phyloP scores from a whole-genome alignment of 805 yeast genomes.

The Phaffomyces antillensis region DNA sequence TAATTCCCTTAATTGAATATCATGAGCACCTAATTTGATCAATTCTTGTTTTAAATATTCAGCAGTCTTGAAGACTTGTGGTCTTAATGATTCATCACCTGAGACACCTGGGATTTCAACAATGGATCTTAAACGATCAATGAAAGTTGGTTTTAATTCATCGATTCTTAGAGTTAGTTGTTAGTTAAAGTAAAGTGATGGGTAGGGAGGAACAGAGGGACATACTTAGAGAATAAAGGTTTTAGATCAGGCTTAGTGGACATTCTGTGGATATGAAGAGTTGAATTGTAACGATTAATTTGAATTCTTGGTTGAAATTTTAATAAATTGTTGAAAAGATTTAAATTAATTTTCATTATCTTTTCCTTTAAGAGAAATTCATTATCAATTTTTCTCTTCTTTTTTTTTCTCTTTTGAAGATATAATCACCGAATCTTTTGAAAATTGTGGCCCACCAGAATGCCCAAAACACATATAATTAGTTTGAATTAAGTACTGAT shows the following conservation, averaged over 20 bases:
- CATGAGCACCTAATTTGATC: constrained; percentile 66
- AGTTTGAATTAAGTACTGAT: too few species aligned
- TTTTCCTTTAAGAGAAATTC: background rate
- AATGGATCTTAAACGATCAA: constrained; percentile 69
- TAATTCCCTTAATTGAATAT: constrained; percentile 72
- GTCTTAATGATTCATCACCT: constrained; percentile 81
- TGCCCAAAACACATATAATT: too few species aligned
- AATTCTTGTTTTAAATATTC: constrained; percentile 70
- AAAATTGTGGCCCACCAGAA: constrained; percentile 1
- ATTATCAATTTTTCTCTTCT: too few species aligned
- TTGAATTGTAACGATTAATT: background rate
- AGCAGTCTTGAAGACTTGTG: constrained; percentile 86
- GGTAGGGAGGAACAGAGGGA: background rate
- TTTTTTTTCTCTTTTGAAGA: too few species aligned
- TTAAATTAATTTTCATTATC: background rate
- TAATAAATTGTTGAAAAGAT: background rate
- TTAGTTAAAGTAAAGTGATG: background rate
- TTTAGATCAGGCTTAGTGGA: constrained; percentile 9
- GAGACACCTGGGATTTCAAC: constrained; percentile 94
- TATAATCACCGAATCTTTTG: background rate
- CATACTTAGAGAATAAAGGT: constrained; percentile 12
- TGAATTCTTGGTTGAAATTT: too few species aligned
- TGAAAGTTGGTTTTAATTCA: constrained; percentile 67
- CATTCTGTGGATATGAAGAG: constrained; percentile 1
- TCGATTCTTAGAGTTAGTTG: constrained; percentile 43